These are phyloP conservation scores for Caloboletus firmus DNA, from an alignment of 1,284 basidiomycete species.

Conservation along the genomic window DNA sequence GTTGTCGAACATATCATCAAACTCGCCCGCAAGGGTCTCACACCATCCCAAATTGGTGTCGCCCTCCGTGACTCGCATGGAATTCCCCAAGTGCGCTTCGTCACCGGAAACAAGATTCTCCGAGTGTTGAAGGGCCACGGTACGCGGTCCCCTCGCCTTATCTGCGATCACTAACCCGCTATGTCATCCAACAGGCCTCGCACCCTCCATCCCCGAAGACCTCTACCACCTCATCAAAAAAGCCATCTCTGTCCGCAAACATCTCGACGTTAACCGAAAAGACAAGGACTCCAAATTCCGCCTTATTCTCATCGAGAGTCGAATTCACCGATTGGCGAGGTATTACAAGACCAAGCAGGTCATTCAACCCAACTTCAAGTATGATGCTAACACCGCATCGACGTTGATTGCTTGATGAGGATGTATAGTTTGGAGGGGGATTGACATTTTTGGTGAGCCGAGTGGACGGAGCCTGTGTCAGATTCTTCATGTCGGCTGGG, in stretches of 20 bases:
- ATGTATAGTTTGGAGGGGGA: not conserved
- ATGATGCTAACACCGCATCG: constrained; percentile 90
- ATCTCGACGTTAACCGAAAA: constrained; percentile 97
- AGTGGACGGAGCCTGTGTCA: constrained; percentile 1
- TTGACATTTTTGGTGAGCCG: not conserved
- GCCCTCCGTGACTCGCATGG: constrained; percentile 98
- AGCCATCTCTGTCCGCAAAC: constrained; percentile 98
- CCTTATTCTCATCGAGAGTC: constrained; percentile 96
- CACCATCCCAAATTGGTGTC: constrained; percentile 98
- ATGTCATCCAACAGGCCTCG: constrained; percentile 68
- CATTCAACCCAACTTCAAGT: constrained; percentile 97
- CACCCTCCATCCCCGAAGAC: constrained; percentile 98
- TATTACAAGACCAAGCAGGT: constrained; percentile 99
- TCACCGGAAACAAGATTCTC: constrained; percentile 99
- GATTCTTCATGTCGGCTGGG: not conserved
- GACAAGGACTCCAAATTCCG: constrained; percentile 99
- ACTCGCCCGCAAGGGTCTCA: constrained; percentile 96
- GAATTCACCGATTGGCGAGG: constrained; percentile 93
- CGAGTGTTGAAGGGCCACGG: constrained; percentile 96
- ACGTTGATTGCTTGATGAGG: constrained; percentile 70
- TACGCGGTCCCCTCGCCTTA: constrained; percentile 41
- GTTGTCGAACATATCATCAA: constrained; percentile 97
- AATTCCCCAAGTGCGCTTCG: constrained; percentile 95
- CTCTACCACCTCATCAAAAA: constrained; percentile 99
- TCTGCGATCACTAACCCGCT: constrained; percentile 29